Evolutionary conservation across 73 alveolate species (phyloP), one percentile per base, ranked within the genome.

Genomic region (Effrenium voratum): DNA sequence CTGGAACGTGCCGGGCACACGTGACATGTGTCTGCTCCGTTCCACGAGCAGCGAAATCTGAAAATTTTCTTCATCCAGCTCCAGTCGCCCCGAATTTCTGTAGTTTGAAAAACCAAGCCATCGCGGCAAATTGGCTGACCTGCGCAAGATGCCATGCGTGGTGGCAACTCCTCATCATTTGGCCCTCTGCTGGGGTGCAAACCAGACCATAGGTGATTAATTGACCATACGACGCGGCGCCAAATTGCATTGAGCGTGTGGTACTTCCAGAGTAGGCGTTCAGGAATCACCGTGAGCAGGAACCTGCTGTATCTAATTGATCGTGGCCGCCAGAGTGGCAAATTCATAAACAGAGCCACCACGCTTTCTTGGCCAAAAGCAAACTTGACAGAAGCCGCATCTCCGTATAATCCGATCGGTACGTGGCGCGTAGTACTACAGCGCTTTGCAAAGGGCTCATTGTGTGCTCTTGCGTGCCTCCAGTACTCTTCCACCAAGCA

Each of bases 61-160:
- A 13, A 75, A 1, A 75, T 36, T 26, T 75, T 75, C 57, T 75
- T 75, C 26, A 13, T n/a, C 85, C 85, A 75, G 16, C 34, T 15
- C 85, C 85, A 75, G 36, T 75, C 85, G 3, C 85, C 85, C n/a
- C 85, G 22, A 3, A 75, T 34, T 26, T 75, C 85, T 5, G 85
- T 75, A 28, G 41, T n/a, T 10, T 10, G 5, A 36, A 36, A 75
- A n/a, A 5, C 2, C 5, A 3, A 26, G 12, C 49, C 26, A 72
- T 3, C 50, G 3, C 49, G 47, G 26, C 30, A 6, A 34, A 75
- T 40, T 52, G 59, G 57, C 8, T 13, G 4, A 36, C 57, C 57
- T 5, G 85, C 76, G 36, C 10, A 26, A 26, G 10, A 15, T 36
- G 5, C 40, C 76, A 63, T 63, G 76, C 26, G 40, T 63, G 76